Evolutionary conservation across 768 basidiomycete species (phyloP), one percentile per base, ranked within the genome.

Genomic region (Russula virescens): DNA sequence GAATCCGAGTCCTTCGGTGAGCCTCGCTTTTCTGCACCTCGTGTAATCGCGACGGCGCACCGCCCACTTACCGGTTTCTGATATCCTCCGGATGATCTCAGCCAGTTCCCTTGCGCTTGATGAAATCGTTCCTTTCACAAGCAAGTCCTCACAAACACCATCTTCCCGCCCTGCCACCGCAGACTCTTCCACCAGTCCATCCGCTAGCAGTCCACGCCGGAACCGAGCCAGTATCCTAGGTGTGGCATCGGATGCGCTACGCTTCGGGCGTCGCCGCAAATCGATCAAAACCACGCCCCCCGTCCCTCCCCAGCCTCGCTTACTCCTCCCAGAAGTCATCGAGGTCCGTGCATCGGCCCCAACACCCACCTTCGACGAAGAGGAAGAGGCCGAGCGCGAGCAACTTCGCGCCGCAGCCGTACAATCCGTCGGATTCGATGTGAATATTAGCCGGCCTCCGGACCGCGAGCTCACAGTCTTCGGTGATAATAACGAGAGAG

Each of bases 391-490:
- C 69, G 89, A 91, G 68, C 82, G 90, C 11, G 82, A 87, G 65
- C 82, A 88, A n/a, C 74, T 92, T 35, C 77, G 88, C 35, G 86
- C 87, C 58, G 84, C 81, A 43, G 90, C 90, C 19, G 90, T 89
- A 0, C 85, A 89, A 68, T 82, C 86, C 14, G 84, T 92, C 51
- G 90, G 90, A 7, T 76, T 91, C 35, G 80, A 77, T 59, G 80
- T 82, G 11, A 79, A 79, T 38, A 75, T 83, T 48, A 69, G 80
- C n/a, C 78, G 80, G 26, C 71, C 61, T 43, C 62, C 56, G 51
- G 59, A 61, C 43, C 69, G 71, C 46, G 71, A 75, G 6, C 73
- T 75, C 35, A 73, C 70, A 56, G 64, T 71, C 19, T 75, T 76
- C 31, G 78, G 78, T 7, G 75, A 75, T 1, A 71, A 71, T 9